Base-by-base conservation (phyloP, 108 stramenopile species). In the Conticribra weissflogii region DNA sequence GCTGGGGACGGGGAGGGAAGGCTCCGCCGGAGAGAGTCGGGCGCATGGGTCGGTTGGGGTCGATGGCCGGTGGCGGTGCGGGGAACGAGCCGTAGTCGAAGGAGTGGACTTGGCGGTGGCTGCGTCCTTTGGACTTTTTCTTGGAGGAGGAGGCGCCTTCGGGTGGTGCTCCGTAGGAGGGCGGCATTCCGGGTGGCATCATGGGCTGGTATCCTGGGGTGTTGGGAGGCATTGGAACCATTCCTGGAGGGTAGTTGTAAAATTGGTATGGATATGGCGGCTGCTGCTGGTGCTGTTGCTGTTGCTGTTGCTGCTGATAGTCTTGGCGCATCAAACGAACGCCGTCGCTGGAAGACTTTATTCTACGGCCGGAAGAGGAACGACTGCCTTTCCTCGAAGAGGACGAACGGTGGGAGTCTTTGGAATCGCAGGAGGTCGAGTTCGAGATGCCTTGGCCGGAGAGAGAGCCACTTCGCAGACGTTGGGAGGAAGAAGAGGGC, bases 261-360 rank as follows among this genome's bases (percentile, higher is more conserved):
- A 25, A 31, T 66, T 27, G 46, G 31, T 55, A 56, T 59, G 61
- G 60, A 36, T 56, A 19, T 19, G 49, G 16, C 32, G 21, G 23
- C 48, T 58, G 56, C 24, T 74, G n/a, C 47, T 34, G 65, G 34
- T 48, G 56, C 41, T 60, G 36, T 32, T 60, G 75, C 17, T 49
- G 66, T 49, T 56, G 66, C 48, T 68, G 66, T 21, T 69, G 68
- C 22, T 69, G 66, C 18, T 69, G 41, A 45, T 50, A 55, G 17
- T 58, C 50, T 58, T 76, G 68, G 1, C 56, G 47, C 63, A 77
- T 65, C 41, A 66, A 29, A 22, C 63, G 47, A 32, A 70, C 76
- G 31, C 68, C 68, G 47, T 77, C 76, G 56, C 63, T 64, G 19
- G 46, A 41, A 47, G 62, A 55, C 8, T 62, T 59, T 2, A n/a